A percentile compares a stretch with the other conserved stretches of the same genome.
Conservation (phyloP, 2,329 filamentous ascomycete species). For the Trichoderma koningii region DNA sequence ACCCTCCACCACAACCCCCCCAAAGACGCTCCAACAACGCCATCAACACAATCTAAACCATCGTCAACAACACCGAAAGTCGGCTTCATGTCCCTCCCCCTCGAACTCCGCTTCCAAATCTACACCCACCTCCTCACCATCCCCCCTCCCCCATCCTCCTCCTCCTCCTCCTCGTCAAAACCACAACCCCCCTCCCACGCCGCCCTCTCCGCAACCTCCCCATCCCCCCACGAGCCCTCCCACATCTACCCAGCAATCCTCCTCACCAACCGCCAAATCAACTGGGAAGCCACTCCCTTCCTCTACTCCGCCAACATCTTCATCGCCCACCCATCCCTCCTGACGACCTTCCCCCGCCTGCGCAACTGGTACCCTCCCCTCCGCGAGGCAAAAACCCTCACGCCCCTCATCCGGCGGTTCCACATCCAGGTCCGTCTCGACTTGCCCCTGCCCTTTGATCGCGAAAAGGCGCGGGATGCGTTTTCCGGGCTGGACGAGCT, state of each 20-base stretch:
- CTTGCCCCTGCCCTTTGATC: constrained; percentile 41
- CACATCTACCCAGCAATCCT: constrained; percentile 45
- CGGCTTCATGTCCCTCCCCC: constrained; percentile 45
- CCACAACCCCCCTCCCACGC: constrained; percentile 32
- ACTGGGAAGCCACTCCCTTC: constrained; percentile 45
- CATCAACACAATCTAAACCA: constrained; percentile 15
- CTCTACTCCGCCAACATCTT: constrained; percentile 51
- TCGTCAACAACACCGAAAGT: neutral
- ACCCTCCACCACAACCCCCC: neutral
- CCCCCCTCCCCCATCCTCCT: constrained; percentile 36
- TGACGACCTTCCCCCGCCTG: constrained; percentile 47
- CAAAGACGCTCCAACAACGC: neutral
- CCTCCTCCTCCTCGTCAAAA: constrained; percentile 39
- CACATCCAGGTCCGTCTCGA: constrained; percentile 47
- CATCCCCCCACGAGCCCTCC: neutral
- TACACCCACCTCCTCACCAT: constrained; percentile 48
- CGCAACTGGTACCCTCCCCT: constrained; percentile 39
- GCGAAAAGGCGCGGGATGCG: constrained; percentile 35
- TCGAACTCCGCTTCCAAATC: constrained; percentile 51
- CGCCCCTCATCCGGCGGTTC: constrained; percentile 44
- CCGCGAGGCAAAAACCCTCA: constrained; percentile 34
- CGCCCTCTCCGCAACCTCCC: constrained; percentile 28
- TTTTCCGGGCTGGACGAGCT: constrained; percentile 46
- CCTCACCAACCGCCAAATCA: constrained; percentile 43
- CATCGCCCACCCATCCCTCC: constrained; percentile 45